Conservation (phyloP, 1,284 basidiomycete genomes). For the Ustilago loliicola region DNA sequence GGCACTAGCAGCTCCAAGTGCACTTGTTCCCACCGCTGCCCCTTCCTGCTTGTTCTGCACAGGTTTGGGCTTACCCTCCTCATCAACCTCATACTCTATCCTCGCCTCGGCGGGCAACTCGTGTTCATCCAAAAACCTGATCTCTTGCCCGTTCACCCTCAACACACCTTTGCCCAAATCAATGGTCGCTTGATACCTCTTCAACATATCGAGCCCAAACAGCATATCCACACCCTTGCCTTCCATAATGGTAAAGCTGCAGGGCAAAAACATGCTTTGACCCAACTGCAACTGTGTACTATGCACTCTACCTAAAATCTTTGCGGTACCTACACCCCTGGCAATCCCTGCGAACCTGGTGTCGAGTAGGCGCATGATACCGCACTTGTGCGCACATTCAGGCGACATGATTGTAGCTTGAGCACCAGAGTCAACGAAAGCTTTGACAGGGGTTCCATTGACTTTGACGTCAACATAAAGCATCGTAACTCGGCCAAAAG, state of each 20-base stretch:
- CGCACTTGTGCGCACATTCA: constrained; percentile 91
- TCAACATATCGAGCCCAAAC: constrained; percentile 97
- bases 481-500: constrained; percentile 95
- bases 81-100: constrained; percentile 65
- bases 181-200: constrained; percentile 94
- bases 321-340: constrained; percentile 93
- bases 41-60: constrained; percentile 21
- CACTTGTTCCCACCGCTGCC: too few species aligned
- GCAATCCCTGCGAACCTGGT: constrained; percentile 89
- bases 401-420: constrained; percentile 98
- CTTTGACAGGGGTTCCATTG: constrained; percentile 89
- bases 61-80: constrained; percentile 44
- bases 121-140: constrained; percentile 91
- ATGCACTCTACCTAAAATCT: constrained; percentile 93
- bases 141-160: constrained; percentile 86
- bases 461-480: constrained; percentile 87
- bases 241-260: constrained; percentile 95
- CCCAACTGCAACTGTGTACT: constrained; percentile 87
- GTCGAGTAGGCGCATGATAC: constrained; percentile 93
- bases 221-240: constrained; percentile 91
- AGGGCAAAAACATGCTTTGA: constrained; percentile 82
- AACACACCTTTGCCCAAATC: constrained; percentile 89
- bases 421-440: constrained; percentile 97
- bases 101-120: constrained; percentile 78
- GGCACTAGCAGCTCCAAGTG: constrained; percentile 26